Evolutionary conservation across 306 rosid species (phyloP), one percentile per base, ranked within the genome.

Genomic region (Malus domestica): DNA sequence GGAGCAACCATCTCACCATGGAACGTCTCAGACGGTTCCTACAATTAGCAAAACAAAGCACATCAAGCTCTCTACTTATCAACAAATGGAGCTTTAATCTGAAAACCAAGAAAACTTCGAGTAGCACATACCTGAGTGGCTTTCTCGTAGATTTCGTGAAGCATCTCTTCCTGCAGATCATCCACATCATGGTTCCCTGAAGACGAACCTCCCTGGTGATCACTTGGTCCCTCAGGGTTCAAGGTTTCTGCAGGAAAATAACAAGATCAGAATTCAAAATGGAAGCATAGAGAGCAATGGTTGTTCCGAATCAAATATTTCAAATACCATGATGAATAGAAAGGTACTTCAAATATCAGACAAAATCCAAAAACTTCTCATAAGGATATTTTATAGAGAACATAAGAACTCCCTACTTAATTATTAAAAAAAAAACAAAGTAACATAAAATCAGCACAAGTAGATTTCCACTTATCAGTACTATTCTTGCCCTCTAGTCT

Each of bases 71-170:
- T 32, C 55, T 54, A 66, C 4, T 32, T 45, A 25, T 8, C 4
- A 71, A 76, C 46, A 65, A 12, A 60, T 1, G 55, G 10, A 35
- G 52, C 54, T 46, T 38, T 35, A 12, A 22, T 71, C 44, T 22
- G 62, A 72, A 71, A 20, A 30, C 18, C 19, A 6, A 3, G 18
- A 32, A 54, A 76, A 67, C 15, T 13, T 76, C 3, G 51, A 79
- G 73, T 30, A 60, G 78, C 70, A 89, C 93, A 78, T 85, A 91
- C 98, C 76, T 88, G 86, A 25, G 86, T 83, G 46, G 87, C 93
- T 78, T 77, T 66, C 45, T 88, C 85, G 29, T 72, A 88, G 40
- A 85, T 74, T 73, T 92, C 96, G 60, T 84, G 73, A 69, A 88
- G 79, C 86, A 92, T 79, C 61, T 89, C 85, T 66, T 90, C 92